A percentile compares a stretch with the other conserved stretches of the same genome.
phyloP scores from a whole-genome alignment of 2,329 filamentous ascomycete species.

The Biscogniauxia marginata region DNA sequence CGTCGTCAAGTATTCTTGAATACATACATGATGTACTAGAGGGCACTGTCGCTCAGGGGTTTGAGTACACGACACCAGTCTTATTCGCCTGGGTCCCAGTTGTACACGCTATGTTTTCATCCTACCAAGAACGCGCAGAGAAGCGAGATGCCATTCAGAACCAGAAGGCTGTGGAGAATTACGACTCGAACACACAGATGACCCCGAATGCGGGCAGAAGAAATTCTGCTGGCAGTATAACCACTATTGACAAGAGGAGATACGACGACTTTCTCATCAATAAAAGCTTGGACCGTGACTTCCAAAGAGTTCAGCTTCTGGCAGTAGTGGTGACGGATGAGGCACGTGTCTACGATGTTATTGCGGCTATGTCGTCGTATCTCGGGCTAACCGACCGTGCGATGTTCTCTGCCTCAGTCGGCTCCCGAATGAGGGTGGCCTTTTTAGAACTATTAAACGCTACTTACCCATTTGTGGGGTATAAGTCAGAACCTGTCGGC shows the following conservation, averaged over 20 bases:
- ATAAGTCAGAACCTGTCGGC: conserved; percentile 68
- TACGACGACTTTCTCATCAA: conserved; percentile 58
- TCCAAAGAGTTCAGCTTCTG: conserved; percentile 50
- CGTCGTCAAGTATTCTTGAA: conserved; percentile 67
- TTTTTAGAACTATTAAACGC: conserved; percentile 71
- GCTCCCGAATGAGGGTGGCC: conserved; percentile 60
- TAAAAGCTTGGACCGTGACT: conserved; percentile 49
- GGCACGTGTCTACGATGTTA: conserved; percentile 53
- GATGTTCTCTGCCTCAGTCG: conserved; percentile 54
- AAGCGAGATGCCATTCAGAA: conserved; percentile 57
- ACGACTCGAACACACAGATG: conserved; percentile 47
- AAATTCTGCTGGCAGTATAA: conserved; percentile 61
- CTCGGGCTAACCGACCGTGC: conserved; percentile 46
- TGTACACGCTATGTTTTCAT: conserved; percentile 65
- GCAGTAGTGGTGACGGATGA: conserved; percentile 49
- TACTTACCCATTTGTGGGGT: conserved; percentile 65
- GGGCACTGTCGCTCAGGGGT: conserved; percentile 53
- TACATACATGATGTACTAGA: conserved; percentile 72
- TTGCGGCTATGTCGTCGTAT: conserved; percentile 48
- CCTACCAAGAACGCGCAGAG: conserved; percentile 61
- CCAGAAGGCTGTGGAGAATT: conserved; percentile 57
- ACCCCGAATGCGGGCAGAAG: conserved; percentile 43
- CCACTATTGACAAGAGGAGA: conserved; percentile 59
- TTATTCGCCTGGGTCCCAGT: conserved; percentile 82
- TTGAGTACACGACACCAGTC: conserved; percentile 67